phyloP scores from a whole-genome alignment of 139 green algal genomes.

The Pleodorina starrii region DNA sequence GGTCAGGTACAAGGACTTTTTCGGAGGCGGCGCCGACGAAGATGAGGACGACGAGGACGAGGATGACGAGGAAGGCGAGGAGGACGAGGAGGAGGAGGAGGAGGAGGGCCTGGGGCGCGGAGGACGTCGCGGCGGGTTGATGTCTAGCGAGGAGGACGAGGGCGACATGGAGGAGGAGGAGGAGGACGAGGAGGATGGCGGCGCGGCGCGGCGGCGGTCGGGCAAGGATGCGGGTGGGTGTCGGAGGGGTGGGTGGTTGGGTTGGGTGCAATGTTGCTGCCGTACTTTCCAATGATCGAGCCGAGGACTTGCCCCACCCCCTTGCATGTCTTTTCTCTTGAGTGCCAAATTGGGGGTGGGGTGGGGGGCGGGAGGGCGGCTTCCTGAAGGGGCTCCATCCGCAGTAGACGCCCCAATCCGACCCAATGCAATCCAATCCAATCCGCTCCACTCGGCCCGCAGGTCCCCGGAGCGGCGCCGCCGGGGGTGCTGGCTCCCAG shows the following conservation, averaged over 20 bases:
- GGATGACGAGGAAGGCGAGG: constrained; percentile 16
- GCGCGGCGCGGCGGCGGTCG: background rate
- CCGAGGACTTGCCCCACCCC: no score
- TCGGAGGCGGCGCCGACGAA: constrained; percentile 56
- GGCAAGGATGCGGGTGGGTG: background rate
- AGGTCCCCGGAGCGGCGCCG: no score
- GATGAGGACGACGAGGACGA: constrained; percentile 45
- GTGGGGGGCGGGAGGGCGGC: no score
- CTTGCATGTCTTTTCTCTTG: no score
- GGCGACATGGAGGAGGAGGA: constrained; percentile 37
- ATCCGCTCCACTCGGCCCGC: no score
- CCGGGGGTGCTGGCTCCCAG: no score
- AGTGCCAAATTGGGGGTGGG: no score
- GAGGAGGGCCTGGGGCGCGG: background rate
- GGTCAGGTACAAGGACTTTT: constrained; percentile 82
- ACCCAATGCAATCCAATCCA: no score
- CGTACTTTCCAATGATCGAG: no score
- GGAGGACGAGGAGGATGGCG: constrained; percentile 45
- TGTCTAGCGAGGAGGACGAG: constrained; percentile 35
- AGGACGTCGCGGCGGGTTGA: background rate
- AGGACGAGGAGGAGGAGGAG: constrained; percentile 38
- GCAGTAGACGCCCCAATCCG: no score
- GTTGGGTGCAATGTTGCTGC: no score
- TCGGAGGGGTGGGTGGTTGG: background rate
- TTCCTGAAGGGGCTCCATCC: no score